These are phyloP conservation scores for Lecanoromycetidae sp. DNA, from an alignment of 2,329 filamentous ascomycete genomes.

Conservation along the genomic window DNA sequence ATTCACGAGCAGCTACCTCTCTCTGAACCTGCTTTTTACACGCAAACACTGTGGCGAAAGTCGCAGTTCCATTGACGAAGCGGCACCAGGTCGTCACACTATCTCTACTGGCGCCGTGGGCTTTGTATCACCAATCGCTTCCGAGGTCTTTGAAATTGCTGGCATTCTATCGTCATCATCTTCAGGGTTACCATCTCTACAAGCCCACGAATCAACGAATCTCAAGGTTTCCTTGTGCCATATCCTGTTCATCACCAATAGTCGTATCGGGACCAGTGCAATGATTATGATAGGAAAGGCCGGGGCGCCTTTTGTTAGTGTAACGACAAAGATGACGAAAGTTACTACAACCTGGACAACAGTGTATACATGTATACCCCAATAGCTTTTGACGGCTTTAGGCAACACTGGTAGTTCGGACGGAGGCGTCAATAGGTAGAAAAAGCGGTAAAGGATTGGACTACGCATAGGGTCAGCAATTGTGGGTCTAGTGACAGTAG, in stretches of 20 bases:
- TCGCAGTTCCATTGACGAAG: too few relatives aligned
- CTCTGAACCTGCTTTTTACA: too few relatives aligned
- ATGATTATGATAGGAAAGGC: slow-evolving; percentile 54
- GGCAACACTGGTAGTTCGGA: slow-evolving; percentile 41
- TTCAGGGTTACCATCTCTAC: slow-evolving; percentile 42
- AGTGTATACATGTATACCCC: slow-evolving; percentile 48
- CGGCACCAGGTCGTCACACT: not conserved
- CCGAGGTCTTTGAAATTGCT: not conserved
- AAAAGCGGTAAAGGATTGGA: slow-evolving; percentile 47
- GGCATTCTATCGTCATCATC: slow-evolving; percentile 27
- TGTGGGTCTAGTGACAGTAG: not conserved
- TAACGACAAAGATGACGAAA: slow-evolving; percentile 49
- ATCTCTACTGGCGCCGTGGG: not conserved
- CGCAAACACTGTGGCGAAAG: too few relatives aligned
- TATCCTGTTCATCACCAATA: slow-evolving; percentile 47
- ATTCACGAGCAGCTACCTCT: too few relatives aligned
- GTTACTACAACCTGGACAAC: slow-evolving; percentile 46
- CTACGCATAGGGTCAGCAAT: slow-evolving; percentile 21
- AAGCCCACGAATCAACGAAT: slow-evolving; percentile 40
- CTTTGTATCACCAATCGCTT: not conserved
- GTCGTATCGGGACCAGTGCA: slow-evolving; percentile 48
- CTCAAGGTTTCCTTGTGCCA: slow-evolving; percentile 48
- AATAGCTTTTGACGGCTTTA: slow-evolving; percentile 34
- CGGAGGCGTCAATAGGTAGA: slow-evolving; percentile 44
- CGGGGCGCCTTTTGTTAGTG: slow-evolving; percentile 49